Conservation (phyloP, 2,329 filamentous ascomycete genomes). For the Alternaria arborescens region DNA sequence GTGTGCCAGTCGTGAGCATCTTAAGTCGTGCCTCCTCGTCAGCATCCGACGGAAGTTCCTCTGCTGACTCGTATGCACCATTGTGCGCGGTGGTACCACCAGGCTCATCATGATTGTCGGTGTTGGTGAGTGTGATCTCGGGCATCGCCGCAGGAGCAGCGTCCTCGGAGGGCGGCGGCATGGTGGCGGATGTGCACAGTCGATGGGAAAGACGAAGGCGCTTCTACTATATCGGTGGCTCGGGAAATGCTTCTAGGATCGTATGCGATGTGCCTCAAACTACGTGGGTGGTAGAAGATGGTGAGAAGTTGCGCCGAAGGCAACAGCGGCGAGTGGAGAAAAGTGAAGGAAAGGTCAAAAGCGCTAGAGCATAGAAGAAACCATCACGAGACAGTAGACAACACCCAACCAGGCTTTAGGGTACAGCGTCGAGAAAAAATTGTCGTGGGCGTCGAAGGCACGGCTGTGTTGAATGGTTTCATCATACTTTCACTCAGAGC, state of each 20-base stretch:
- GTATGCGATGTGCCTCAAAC: not conserved
- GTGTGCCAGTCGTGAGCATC: constrained; percentile 53
- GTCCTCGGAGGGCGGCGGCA: constrained; percentile 20
- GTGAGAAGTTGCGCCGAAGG: constrained; percentile 19
- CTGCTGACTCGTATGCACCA: constrained; percentile 21
- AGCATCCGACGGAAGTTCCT: constrained; percentile 41
- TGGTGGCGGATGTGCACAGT: constrained; percentile 2
- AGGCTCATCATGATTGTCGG: constrained; percentile 15
- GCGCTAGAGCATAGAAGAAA: not conserved
- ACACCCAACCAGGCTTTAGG: not conserved
- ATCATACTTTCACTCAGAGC: constrained; percentile 12
- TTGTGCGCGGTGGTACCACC: constrained; percentile 14
- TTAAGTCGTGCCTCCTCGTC: constrained; percentile 55
- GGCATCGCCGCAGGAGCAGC: constrained; percentile 22
- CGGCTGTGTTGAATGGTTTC: constrained; percentile 3
- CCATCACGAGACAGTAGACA: not conserved
- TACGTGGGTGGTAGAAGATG: not conserved
- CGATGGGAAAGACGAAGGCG: not conserved
- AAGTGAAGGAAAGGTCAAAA: not conserved
- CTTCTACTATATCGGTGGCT: not conserved
- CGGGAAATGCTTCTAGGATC: not conserved
- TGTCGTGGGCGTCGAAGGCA: constrained; percentile 1
- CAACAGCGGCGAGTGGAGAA: constrained; percentile 21
- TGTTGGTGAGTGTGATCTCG: constrained; percentile 13
- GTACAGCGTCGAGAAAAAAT: not conserved